phyloP scores from a whole-genome alignment of 225 moss, liverwort and hornwort genomes.

The Straminergon stramineum region DNA sequence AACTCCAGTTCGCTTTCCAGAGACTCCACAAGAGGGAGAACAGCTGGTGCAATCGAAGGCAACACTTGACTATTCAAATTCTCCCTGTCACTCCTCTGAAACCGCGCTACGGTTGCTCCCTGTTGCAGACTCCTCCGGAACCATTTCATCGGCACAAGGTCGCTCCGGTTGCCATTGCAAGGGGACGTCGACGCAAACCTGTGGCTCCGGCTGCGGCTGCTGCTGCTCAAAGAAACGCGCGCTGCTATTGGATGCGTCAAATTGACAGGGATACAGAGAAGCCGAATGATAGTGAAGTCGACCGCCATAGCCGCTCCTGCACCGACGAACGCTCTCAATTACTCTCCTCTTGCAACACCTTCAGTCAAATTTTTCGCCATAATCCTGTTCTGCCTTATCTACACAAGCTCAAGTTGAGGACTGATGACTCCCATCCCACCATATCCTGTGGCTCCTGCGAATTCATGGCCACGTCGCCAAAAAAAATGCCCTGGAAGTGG shows the following conservation, averaged over 20 bases:
- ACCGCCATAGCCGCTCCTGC: slow-evolving; percentile 24
- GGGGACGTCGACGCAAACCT: not conserved
- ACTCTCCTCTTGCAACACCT: not conserved
- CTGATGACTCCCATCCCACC: not conserved
- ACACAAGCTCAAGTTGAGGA: not conserved
- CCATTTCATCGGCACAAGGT: slow-evolving; percentile 1
- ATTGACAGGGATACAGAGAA: slow-evolving; percentile 4
- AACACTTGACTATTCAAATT: not conserved
- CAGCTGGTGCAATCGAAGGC: slow-evolving; percentile 8
- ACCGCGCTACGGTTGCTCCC: not conserved
- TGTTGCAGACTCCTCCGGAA: not conserved
- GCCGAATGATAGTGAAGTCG: slow-evolving; percentile 22
- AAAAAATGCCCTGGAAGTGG: no score
- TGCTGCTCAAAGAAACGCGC: not conserved
- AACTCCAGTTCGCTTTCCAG: slow-evolving; percentile 21
- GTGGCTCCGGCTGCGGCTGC: not conserved
- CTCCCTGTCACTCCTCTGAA: not conserved
- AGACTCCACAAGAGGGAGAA: slow-evolving; percentile 24
- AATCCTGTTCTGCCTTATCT: not conserved
- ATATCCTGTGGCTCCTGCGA: not conserved
- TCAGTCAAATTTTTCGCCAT: not conserved
- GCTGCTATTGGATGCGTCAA: not conserved
- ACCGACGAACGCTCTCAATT: not conserved
- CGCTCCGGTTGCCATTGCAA: not conserved
- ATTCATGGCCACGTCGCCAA: not conserved